phyloP scores from a whole-genome alignment of 164 flowering plant species.

The Stephania yunnanensis region DNA sequence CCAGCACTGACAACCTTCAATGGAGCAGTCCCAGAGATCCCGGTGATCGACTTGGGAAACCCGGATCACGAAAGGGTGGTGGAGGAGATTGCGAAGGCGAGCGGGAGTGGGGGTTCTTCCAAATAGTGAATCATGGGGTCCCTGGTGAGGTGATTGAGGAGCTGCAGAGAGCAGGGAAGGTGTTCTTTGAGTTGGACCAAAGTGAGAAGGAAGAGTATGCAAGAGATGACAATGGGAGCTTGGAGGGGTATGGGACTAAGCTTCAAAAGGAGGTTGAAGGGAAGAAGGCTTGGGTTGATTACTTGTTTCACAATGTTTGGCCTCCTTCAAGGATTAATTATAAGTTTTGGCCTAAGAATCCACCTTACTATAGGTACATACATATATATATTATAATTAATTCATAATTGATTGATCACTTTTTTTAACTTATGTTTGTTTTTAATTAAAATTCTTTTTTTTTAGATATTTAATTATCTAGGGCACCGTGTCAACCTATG shows the following conservation, averaged over 20 bases:
- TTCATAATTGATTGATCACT: too few species aligned
- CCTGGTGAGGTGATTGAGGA: constrained; percentile 40
- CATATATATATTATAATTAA: too few species aligned
- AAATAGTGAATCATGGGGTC: constrained; percentile 62
- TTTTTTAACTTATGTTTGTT: too few species aligned
- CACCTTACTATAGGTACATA: constrained; percentile 61
- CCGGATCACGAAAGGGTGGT: constrained; percentile 30
- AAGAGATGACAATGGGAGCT: constrained; percentile 22
- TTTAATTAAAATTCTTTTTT: too few species aligned
- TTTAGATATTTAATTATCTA: too few species aligned
- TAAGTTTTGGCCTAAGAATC: constrained; percentile 73
- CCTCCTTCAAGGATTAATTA: constrained; percentile 57
- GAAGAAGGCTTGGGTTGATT: constrained; percentile 75
- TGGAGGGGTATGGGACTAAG: constrained; percentile 72
- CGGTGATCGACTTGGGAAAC: constrained; percentile 37
- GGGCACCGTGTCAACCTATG: too few species aligned
- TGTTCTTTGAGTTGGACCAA: constrained; percentile 64
- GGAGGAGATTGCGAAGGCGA: constrained; percentile 32
- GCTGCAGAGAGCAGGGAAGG: constrained; percentile 54
- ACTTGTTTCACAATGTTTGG: constrained; percentile 69
- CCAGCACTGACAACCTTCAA: constrained; percentile 29
- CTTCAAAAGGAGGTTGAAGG: constrained; percentile 61
- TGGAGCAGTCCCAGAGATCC: constrained; percentile 38
- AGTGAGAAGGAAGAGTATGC: constrained; percentile 67
- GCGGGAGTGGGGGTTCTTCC: constrained; percentile 64